Base-by-base conservation (phyloP, 2,329 filamentous ascomycete species). In the Rhynchosporium graminicola region DNA sequence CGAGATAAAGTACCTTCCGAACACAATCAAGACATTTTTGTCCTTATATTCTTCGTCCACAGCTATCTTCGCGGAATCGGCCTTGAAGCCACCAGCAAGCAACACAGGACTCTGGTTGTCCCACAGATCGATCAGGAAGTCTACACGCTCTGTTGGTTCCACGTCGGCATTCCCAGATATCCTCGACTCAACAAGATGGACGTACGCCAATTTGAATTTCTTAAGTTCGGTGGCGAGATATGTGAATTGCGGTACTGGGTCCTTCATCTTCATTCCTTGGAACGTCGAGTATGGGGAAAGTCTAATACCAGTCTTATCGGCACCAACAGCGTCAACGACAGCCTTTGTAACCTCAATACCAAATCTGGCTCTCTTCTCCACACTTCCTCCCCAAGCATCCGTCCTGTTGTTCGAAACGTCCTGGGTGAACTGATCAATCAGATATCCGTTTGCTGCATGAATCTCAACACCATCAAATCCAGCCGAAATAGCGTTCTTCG, bases 161-260 rank as follows among this genome's bases (percentile, higher is more conserved):
- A 72, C 45, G 45, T 83, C 79, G 0, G 70, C 69, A 52, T 70
- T 74, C 4, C 69, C 72, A 3, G 51, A 15, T 7, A 72, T 65
- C 31, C 72, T 54, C 0, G 84, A 79, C 0, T 83, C 79, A 69
- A 90, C 85, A 7, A 90, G 76, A 71, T 89, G 86, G 1, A 88
- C 71, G 69, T 86, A 90, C 0, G 85, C 81, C 13, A 90, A 75
- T 1, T 80, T 78, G 1, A 87, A 72, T 31, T 76, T 73, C 59
- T 79, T 81, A 10, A 86, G 75, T 47, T 81, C 78, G 38, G 75
- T 68, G 47, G 85, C 78, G 7, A 89, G 71, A 68, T 90, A 78
- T 0, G 76, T 76, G 70, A 89, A 91, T 64, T 90, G 86, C 0
- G 86, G 83, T 8, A 84, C 70, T 0, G 87, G 86, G 50, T 90